Evolutionary conservation across 164 flowering plant genomes (phyloP).

Genomic region (Taxillus chinensis): DNA sequence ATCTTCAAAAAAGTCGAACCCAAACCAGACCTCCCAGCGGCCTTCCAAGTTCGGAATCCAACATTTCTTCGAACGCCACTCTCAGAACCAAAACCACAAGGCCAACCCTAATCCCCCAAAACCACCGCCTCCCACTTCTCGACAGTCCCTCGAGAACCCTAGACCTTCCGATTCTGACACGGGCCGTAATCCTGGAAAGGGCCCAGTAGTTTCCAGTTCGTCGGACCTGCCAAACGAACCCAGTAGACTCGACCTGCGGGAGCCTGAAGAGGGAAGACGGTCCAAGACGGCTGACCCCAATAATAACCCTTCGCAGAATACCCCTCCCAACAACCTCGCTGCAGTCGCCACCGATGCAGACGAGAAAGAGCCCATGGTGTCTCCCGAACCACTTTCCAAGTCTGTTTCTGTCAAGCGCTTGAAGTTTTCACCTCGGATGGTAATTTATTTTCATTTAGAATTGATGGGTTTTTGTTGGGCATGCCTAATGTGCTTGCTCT

Average conservation of each 20-base stretch:
- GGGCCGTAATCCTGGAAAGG: no score
- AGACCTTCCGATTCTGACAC: not conserved
- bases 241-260: not conserved
- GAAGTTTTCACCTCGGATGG: constrained; percentile 95
- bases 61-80: constrained; percentile 83
- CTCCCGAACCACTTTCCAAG: constrained; percentile 46
- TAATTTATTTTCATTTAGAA: constrained; percentile 11
- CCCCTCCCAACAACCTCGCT: constrained; percentile 20
- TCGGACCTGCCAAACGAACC: not conserved
- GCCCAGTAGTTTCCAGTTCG: not conserved
- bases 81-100: constrained; percentile 29
- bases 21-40: constrained; percentile 38
- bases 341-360: constrained; percentile 9
- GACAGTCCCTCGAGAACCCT: not conserved
- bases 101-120: constrained; percentile 13
- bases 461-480: not conserved
- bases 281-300: not conserved
- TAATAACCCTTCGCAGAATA: constrained; percentile 17
- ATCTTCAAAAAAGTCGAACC: constrained; percentile 36
- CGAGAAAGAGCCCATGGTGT: constrained; percentile 24
- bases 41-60: constrained; percentile 86
- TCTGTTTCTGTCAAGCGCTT: constrained; percentile 42
- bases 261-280: no score
- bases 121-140: constrained; percentile 1
- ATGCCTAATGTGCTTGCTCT: no score